Evolutionary conservation across 805 yeast species (phyloP).

Genomic region (Ogataea dorogensis): DNA sequence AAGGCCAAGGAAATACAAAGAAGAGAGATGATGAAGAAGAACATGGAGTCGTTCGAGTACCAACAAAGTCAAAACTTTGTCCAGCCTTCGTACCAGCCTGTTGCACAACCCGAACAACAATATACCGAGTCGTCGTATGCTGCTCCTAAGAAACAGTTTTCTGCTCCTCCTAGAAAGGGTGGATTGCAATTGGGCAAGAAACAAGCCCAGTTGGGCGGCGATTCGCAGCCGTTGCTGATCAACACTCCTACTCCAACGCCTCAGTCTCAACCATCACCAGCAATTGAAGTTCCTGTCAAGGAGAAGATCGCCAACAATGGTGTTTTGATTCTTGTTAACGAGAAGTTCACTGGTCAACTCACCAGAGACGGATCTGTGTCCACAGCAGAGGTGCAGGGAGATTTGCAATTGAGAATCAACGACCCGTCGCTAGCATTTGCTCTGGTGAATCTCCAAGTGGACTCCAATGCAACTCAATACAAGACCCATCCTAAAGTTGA

Average conservation of each 20-base stretch:
- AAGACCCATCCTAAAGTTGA: conserved; percentile 98
- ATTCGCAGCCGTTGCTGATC: conserved; percentile 31
- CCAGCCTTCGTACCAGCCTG: conserved; percentile 23
- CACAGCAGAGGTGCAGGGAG: conserved; percentile 84
- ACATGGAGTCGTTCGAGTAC: conserved; percentile 41
- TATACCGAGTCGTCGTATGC: conserved; percentile 14
- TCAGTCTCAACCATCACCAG: conserved; percentile 20
- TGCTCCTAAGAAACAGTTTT: conserved; percentile 11
- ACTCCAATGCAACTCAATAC: conserved; percentile 56
- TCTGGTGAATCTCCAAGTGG: conserved; percentile 55
- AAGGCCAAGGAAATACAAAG: conserved; percentile 88
- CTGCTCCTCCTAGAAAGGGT: conserved; percentile 53
- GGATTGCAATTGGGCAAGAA: conserved; percentile 79
- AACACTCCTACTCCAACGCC: conserved; percentile 27
- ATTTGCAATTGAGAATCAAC: conserved; percentile 82
- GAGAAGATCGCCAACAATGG: conserved; percentile 61
- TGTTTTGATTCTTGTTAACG: conserved; percentile 72
- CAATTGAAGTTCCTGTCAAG: conserved; percentile 26
- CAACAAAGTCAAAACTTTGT: conserved; percentile 24
- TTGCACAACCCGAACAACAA: conserved; percentile 22
- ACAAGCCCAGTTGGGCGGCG: conserved; percentile 26
- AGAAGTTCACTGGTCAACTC: conserved; percentile 73
- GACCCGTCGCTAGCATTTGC: conserved; percentile 68
- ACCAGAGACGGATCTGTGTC: conserved; percentile 77
- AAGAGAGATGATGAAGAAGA: conserved; percentile 66